These are phyloP conservation scores for Aureobasidium uvarum DNA, from an alignment of 2,329 filamentous ascomycete species.

Conservation along the genomic window DNA sequence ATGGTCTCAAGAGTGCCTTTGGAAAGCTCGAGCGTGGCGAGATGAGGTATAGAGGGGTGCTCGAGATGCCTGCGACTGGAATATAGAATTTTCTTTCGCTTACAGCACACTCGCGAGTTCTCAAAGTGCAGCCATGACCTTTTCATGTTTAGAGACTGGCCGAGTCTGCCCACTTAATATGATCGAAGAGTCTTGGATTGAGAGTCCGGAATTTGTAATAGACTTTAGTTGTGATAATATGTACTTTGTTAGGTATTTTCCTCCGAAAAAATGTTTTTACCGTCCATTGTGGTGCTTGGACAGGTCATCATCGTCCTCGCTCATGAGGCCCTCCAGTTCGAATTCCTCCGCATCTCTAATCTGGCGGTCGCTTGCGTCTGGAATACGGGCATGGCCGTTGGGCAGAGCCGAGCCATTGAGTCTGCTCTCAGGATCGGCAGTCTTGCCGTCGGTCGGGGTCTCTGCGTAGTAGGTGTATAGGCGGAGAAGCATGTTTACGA, in stretches of 20 bases:
- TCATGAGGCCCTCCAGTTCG: slow-evolving; percentile 86
- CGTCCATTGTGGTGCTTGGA: neutral
- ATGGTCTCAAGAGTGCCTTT: slow-evolving; percentile 46
- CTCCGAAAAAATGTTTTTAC: neutral
- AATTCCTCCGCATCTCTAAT: slow-evolving; percentile 86
- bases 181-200: no score
- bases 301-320: slow-evolving; percentile 71
- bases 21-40: slow-evolving; percentile 42
- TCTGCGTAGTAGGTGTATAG: slow-evolving; percentile 70
- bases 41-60: slow-evolving; percentile 49
- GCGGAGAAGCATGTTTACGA: slow-evolving; percentile 79
- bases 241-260: neutral
- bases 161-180: neutral
- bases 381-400: slow-evolving; percentile 50
- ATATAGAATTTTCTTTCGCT: no score
- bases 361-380: slow-evolving; percentile 50
- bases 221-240: neutral
- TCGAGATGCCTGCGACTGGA: slow-evolving; percentile 26
- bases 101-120: no score
- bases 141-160: neutral
- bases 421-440: slow-evolving; percentile 37
- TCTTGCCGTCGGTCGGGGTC: slow-evolving; percentile 42
- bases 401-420: slow-evolving; percentile 32
- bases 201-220: no score
- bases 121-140: neutral